A percentile compares a stretch with the other conserved stretches of the same genome.
phyloP scores from a whole-genome alignment of 305 asterid genomes.

The Fraxinus nigra region DNA sequence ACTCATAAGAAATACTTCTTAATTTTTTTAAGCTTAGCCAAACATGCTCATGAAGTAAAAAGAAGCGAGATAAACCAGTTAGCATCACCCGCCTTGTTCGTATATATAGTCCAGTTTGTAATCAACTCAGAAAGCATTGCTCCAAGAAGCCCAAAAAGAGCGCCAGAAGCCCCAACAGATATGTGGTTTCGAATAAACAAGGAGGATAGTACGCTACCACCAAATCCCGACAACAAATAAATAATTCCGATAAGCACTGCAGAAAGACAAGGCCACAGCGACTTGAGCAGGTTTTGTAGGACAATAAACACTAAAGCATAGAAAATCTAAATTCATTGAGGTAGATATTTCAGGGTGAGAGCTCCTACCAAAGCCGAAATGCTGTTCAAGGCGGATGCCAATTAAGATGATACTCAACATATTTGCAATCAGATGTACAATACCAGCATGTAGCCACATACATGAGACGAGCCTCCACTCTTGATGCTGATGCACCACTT shows the following conservation, averaged over 20 bases:
- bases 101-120: constrained; percentile 82
- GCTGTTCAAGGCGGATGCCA: constrained; percentile 91
- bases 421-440: constrained; percentile 70
- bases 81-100: constrained; percentile 55
- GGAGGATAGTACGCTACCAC: constrained; percentile 73
- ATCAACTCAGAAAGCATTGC: constrained; percentile 86
- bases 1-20: background rate
- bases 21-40: background rate
- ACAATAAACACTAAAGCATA: background rate
- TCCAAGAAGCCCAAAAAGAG: constrained; percentile 93
- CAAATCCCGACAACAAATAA: constrained; percentile 71
- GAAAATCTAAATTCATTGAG: background rate
- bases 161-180: constrained; percentile 94
- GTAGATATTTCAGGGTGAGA: background rate
- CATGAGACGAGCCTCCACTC: constrained; percentile 86
- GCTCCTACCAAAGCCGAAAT: constrained; percentile 73
- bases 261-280: background rate
- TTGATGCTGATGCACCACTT: constrained; percentile 68
- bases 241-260: constrained; percentile 67
- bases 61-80: background rate
- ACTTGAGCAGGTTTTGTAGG: background rate
- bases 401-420: constrained; percentile 68
- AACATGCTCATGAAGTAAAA: background rate
- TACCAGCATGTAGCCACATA: constrained; percentile 91
- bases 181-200: constrained; percentile 53